Conservation (phyloP, 306 rosid genomes). For the Ormosia emarginata region DNA sequence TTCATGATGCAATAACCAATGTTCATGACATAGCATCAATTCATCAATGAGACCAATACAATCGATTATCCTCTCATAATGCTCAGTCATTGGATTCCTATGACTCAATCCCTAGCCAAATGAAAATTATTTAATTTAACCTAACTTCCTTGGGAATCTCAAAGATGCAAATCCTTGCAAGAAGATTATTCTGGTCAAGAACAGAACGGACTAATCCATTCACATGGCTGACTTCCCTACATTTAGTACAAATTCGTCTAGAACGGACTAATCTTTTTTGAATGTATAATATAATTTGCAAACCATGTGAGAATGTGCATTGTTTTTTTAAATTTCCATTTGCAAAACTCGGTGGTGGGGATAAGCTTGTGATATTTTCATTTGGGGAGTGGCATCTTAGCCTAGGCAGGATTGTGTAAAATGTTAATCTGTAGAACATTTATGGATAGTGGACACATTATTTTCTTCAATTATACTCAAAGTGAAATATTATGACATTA, state of each 20-base stretch:
- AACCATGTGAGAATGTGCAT: background rate
- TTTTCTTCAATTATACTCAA: constrained; percentile 41
- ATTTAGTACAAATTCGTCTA: background rate
- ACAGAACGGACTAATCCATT: constrained; percentile 28
- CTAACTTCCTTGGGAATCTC: constrained; percentile 24
- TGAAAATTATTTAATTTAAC: constrained; percentile 2
- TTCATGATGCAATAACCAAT: background rate
- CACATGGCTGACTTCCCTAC: constrained; percentile 31
- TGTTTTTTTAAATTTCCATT: background rate
- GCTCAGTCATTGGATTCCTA: constrained; percentile 20
- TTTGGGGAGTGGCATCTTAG: background rate
- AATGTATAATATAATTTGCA: background rate
- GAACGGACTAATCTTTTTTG: background rate
- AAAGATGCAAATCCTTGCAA: constrained; percentile 6
- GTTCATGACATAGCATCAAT: background rate
- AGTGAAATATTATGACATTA: constrained; percentile 9
- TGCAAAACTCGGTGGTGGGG: background rate
- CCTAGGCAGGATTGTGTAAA: background rate
- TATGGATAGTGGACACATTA: constrained; percentile 26
- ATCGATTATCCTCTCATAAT: background rate
- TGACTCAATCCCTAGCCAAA: background rate
- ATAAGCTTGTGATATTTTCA: background rate
- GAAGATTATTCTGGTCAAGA: background rate
- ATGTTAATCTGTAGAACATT: background rate
- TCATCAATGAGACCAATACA: background rate